Base-by-base conservation (phyloP, 306 rosid species). In the Dicorynia guianensis region DNA sequence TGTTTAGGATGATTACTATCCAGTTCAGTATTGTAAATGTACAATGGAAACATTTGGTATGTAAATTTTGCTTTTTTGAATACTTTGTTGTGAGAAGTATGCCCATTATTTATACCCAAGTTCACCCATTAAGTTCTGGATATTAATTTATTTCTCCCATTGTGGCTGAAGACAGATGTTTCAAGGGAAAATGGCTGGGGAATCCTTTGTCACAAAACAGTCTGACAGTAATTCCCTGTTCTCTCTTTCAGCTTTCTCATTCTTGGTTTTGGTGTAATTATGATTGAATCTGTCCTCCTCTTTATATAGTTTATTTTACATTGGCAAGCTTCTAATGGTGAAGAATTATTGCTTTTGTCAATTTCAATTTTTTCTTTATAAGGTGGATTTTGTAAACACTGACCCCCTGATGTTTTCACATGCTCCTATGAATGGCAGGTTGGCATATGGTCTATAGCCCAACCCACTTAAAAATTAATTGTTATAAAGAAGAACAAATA, bases 111-210 rank as follows among this genome's bases (percentile, higher is more conserved):
- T 13, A 17, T 15, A 14, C 49, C 46, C 15, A 36, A 38, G 33
- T 39, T 62, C 14, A n/a, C 30, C 30, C 36, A 46, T 60, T 43
- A n/a, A 60, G 75, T 59, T 75, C 39, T 18, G 54, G 19, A 62
- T 71, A 75, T 76, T 87, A 54, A 87, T 55, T 79, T 83, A 25
- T 69, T 64, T 54, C 71, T 75, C 72, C 75, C 70, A 63, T 76
- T 72, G 46, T 80, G 92, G 87, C 81, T 91, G 88, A 93, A 90
- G 96, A 87, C 96, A 93, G 96, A 67, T 85, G 77, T 77, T 82
- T 79, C 93, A 81, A 69, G 75, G 84, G 86, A 75, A 89, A 79
- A 76, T 69, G 76, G 79, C 87, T 62, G 40, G 48, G 75, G 88
- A 82, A 83, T 49, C 80, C 67, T 79, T 77, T 61, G 42, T 82